Evolutionary conservation across 306 rosid genomes (phyloP), one percentile per base, ranked within the genome.

Genomic region (Vicia faba): DNA sequence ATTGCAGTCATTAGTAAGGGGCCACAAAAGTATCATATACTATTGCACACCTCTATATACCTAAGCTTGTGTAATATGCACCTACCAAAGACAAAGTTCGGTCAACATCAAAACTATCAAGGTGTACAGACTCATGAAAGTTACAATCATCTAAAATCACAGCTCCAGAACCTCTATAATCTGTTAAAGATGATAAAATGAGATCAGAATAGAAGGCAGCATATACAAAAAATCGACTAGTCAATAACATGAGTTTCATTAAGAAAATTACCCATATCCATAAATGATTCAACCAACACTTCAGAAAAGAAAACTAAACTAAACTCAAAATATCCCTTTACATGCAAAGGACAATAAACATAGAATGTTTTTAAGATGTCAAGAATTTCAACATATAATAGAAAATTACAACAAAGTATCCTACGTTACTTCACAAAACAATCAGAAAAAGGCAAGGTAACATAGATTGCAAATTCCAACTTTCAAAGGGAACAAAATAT

Each of bases 71-170:
- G 41, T 36, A 70, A 57, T 8, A 29, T 36, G 44, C 70, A 86
- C 85, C 82, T 78, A 93, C 99, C 95, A 93, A 74, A 25, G 81
- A 70, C 80, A 93, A 76, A 55, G 97, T 88, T 78, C 92, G 78
- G 76, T 93, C 96, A 67, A 72, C 18, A 31, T 86, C 92, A 11
- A 93, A 90, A 80, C 76, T 88, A 53, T 88, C 97, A 68, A 90
- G 96, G 81, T 82, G 90, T 23, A 93, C 99, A 65, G 97, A 89
- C 81, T 93, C 99, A 13, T 90, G 99, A 79, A 93, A 93, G 82
- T 93, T 93, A 64, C 97, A 93, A 76, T 90, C 97, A 69, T 93
- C 99, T 35, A 90, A 91, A 61, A 86, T 56, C 57, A 93, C 95
- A 16, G 87, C 74, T 57, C 92, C 90, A 48, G 98, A 85, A 70